Base-by-base conservation (phyloP, 2,329 filamentous ascomycete species). In the Fonsecaea pedrosoi region DNA sequence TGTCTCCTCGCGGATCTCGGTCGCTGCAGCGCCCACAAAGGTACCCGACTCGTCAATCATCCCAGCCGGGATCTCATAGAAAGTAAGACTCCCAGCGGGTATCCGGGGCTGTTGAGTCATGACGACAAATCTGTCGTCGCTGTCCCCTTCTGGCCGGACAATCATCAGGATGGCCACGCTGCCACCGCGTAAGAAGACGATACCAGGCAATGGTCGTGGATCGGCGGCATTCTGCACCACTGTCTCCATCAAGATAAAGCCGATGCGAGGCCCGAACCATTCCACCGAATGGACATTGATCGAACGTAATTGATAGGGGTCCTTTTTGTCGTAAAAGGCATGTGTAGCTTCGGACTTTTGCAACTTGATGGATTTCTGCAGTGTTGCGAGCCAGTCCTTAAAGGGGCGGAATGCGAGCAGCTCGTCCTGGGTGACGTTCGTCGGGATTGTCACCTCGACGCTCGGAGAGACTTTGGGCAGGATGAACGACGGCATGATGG, bases 51-150 rank as follows among this genome's bases (percentile, higher is more conserved):
- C 83, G 69, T 88, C 86, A 0, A 88, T 77, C 85, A 88, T 87
- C n/a, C 86, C 86, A 0, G 86, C 85, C 2, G 86, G 86, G 9
- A 88, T 82, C 73, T 87, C 86, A 9, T 80, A 72, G 64, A 88
- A 84, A 0, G 82, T 76, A 2, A 87, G 77, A 0, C 82, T 84
- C 0, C 82, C 84, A 0, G 84, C 83, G 7, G 86, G 83, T 10
- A 86, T 81, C 30, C 86, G 82, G 13, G 85, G 85, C 68, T 87
- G 86, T 3, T 86, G 75, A 0, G 85, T 85, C 18, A 88, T 70
- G 34, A 88, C 78, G 3, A 83, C 83, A 50, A 82, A 75, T 71
- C 84, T 84, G 37, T 82, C 79, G 7, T 72, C 71, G 21, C 56
- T 50, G 59, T 69, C 70, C 15, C 55, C 65, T 25, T 64, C 54